Base-by-base conservation (phyloP, 2,329 filamentous ascomycete species). In the Epichloe sibirici region DNA sequence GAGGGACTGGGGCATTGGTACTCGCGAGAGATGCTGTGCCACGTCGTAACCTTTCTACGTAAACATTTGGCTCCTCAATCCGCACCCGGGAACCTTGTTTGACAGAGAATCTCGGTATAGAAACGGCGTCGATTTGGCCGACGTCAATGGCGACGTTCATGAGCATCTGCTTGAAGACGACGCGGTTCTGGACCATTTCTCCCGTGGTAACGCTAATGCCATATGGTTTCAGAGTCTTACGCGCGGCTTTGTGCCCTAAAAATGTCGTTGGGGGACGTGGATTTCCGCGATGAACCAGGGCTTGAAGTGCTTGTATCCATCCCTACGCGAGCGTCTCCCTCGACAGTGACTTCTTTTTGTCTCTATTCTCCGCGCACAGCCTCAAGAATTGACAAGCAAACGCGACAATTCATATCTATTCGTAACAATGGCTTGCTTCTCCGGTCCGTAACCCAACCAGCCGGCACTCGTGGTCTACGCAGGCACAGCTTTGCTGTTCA, bases 241-340 rank as follows among this genome's bases (percentile, higher is more conserved):
- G 82, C 61, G 95, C 83, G 3, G 87, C 85, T 64, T 86, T 88
- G 77, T 95, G 90, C 54, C 90, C 90, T 90, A 52, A 93, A 82
- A 54, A 95, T 83, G 66, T 95, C 90, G 64, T 95, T 90, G 12
- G 90, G 90, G 23, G 83, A 88, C 13, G 90, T 95, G 2, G 90
- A 90, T 76, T 95, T 95, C 90, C 72, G 95, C 90, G 65, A 95
- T 95, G 72, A 95, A 95, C 86, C 88, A 93, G 31, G 86, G 86
- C 74, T 86, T 95, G 73, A 95, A 95, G 72, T 95, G 83, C 56
- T 70, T 77, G 71, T 93, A 95, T 9, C 90, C 90, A 95, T 9
- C 90, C 90, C 57, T 85, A 80, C 46, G 71, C 73, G 47, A 93
- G 77, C 17, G 87, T 91, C 69, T 93, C 84, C 55, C 80, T 70